phyloP scores from a whole-genome alignment of 139 green algal species.

The Chlamydomonas urium region DNA sequence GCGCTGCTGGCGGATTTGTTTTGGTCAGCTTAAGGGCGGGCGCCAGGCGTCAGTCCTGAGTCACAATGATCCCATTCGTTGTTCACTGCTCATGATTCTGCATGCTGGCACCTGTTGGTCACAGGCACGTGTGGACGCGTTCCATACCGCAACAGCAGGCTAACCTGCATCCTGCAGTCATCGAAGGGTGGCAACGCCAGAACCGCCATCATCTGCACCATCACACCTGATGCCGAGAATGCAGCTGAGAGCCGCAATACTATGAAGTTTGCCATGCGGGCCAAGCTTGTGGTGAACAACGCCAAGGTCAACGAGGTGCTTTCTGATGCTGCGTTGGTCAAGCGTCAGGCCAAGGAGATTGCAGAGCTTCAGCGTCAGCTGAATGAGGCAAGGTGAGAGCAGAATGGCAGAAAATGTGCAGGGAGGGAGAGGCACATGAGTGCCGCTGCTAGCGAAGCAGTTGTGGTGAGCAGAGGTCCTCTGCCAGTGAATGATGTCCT shows the following conservation, averaged over 20 bases:
- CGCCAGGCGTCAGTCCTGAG: neutral
- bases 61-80: too few species aligned
- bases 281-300: slow-evolving; percentile 95
- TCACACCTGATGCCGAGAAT: slow-evolving; percentile 79
- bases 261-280: slow-evolving; percentile 83
- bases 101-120: too few species aligned
- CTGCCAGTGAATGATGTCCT: too few species aligned
- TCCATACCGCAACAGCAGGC: slow-evolving; percentile 83
- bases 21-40: neutral
- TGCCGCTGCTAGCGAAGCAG: too few species aligned
- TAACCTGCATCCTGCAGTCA: slow-evolving; percentile 82
- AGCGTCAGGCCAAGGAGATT: slow-evolving; percentile 89
- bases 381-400: slow-evolving; percentile 41
- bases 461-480: too few species aligned
- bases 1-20: slow-evolving; percentile 13
- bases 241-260: slow-evolving; percentile 89
- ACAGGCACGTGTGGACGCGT: slow-evolving; percentile 59
- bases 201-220: slow-evolving; percentile 91
- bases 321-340: slow-evolving; percentile 74
- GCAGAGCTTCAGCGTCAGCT: slow-evolving; percentile 59
- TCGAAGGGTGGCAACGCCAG: slow-evolving; percentile 93
- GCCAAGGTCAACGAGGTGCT: slow-evolving; percentile 82
- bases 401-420: too few species aligned
- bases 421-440: too few species aligned
- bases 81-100: too few species aligned